Base-by-base conservation (phyloP, 2,329 filamentous ascomycete genomes). In the Cordyceps cateniannulata region DNA sequence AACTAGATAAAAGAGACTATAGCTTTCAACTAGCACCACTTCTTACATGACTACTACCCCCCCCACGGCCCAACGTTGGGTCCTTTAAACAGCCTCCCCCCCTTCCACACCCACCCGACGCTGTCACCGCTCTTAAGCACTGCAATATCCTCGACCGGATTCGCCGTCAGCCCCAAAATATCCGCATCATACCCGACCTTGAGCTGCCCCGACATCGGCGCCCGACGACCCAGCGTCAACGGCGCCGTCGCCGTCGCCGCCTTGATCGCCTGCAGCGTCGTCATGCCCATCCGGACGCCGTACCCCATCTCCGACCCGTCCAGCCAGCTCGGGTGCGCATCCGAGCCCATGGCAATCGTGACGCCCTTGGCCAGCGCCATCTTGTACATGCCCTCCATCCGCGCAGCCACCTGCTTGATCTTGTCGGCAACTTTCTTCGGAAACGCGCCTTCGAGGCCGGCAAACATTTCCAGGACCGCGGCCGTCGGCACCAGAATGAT, bases 201-300 rank as follows among this genome's bases (percentile, higher is more conserved):
- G 48, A 81, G 59, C 69, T 79, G 74, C 0, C 78, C 79, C 5
- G 75, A 75, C 66, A 73, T 73, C 0, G 77, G 77, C 5, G 76
- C 78, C 64, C 77, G 73, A 0, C 66, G 70, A 1, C 75, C 77
- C 1, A 81, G 66, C 2, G 72, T 79, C 50, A 77, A 66, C 9
- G 78, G 77, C 1, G 73, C 77, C 53, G 65, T 67, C 14, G 64
- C 77, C 6, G 80, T 81, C 3, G 74, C 77, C 29, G 77, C 76
- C 66, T 82, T 77, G 63, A 84, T 81, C 7, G 80, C 79, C 66
- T 80, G 69, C 48, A 83, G 65, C 3, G 76, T 75, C 5, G 75
- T 76, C 76, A 83, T 75, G 1, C 80, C 80, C 14, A 76, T 76
- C 53, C 78, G 70, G 47, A 81, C 76, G 3, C 79, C 79, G 65